Percentiles rank a stretch among this genome's conserved stretches.
These are phyloP conservation scores for Aspergillus uvarum DNA, from an alignment of 2,329 filamentous ascomycete genomes.

Conservation along the genomic window DNA sequence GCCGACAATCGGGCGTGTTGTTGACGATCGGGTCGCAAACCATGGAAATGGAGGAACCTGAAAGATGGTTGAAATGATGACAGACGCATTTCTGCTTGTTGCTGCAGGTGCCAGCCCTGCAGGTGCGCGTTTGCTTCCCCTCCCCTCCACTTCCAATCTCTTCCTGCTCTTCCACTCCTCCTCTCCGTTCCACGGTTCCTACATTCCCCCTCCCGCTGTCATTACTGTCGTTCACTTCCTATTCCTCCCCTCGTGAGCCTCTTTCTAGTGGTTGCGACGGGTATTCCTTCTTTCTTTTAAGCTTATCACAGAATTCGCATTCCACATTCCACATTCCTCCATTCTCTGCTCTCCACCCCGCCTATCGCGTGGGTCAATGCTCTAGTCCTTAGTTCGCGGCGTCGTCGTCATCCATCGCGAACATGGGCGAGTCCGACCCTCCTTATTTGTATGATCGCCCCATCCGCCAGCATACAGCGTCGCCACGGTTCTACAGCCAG, in stretches of 20 bases:
- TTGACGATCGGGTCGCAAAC: conserved; percentile 14
- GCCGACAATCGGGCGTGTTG: conserved; percentile 18
- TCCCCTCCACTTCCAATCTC: not conserved
- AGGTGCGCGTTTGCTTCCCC: not conserved
- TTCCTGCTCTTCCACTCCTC: not conserved
- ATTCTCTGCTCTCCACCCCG: conserved; percentile 8
- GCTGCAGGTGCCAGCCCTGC: not conserved
- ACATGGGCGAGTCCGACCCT: conserved; percentile 55
- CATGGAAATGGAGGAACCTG: not conserved
- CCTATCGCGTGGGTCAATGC: conserved; percentile 42
- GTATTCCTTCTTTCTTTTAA: conserved; percentile 26
- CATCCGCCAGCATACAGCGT: conserved; percentile 27
- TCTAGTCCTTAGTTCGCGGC: conserved; percentile 19
- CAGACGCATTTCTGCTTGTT: not conserved
- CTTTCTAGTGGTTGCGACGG: not conserved
- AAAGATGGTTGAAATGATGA: not conserved
- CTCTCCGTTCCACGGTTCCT: conserved; percentile 5
- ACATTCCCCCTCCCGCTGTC: conserved; percentile 1
- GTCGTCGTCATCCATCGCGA: conserved; percentile 30
- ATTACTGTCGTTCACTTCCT: not conserved
- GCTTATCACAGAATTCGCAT: conserved; percentile 5
- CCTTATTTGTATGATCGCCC: conserved; percentile 71
- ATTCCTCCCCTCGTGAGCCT: conserved; percentile 6
- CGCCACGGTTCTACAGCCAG: conserved; percentile 51
- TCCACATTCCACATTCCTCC: conserved; percentile 24